Percentiles rank a stretch among this genome's conserved stretches.
Conservation (phyloP, 2,329 filamentous ascomycete genomes). For the Rutstroemia sp. region DNA sequence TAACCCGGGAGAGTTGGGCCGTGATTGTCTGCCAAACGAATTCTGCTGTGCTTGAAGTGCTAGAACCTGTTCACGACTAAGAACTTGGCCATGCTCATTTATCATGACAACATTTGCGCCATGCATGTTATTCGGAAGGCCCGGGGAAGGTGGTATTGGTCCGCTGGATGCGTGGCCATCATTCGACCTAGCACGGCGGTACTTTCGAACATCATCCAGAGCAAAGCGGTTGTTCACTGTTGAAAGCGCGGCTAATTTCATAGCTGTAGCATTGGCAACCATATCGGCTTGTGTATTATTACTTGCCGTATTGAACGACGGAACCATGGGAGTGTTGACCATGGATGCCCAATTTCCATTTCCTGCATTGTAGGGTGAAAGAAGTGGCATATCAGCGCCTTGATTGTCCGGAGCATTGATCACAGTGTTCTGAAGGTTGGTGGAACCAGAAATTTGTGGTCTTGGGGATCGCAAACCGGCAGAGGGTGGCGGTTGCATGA, state of each 20-base stretch:
- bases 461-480: constrained; percentile 74
- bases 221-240: constrained; percentile 98
- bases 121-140: constrained; percentile 56
- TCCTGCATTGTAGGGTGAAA: constrained; percentile 74
- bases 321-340: constrained; percentile 93
- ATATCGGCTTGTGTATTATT: constrained; percentile 73
- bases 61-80: constrained; percentile 79
- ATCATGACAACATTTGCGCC: constrained; percentile 85
- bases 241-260: constrained; percentile 95
- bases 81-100: constrained; percentile 82
- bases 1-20: constrained; percentile 83
- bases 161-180: constrained; percentile 58
- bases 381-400: constrained; percentile 64
- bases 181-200: constrained; percentile 82
- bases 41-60: constrained; percentile 59
- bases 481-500: constrained; percentile 72
- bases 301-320: constrained; percentile 63
- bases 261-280: constrained; percentile 96
- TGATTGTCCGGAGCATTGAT: constrained; percentile 66
- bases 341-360: constrained; percentile 98
- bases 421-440: constrained; percentile 76
- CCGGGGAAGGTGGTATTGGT: constrained; percentile 59
- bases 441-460: constrained; percentile 51
- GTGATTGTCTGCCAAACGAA: constrained; percentile 65
- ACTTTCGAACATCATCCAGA: constrained; percentile 93